These are phyloP conservation scores for Amanita pallidorosea DNA, from an alignment of 768 basidiomycete genomes.

Conservation along the genomic window DNA sequence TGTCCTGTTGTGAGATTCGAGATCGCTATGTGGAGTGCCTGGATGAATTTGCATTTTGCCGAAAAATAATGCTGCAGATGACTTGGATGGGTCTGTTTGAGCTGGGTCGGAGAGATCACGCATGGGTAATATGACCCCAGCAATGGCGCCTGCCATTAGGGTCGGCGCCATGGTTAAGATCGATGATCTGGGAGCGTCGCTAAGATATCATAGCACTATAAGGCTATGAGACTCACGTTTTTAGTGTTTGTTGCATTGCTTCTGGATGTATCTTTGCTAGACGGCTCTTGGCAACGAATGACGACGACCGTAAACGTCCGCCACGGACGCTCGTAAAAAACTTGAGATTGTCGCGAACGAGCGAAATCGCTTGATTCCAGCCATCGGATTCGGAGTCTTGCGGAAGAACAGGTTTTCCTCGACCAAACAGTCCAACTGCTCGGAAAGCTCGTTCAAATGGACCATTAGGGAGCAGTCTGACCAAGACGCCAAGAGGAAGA, in stretches of 20 bases:
- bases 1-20: not conserved
- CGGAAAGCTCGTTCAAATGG: conserved; percentile 58
- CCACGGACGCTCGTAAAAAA: conserved; percentile 81
- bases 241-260: conserved; percentile 35
- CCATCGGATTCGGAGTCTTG: conserved; percentile 45
- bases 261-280: conserved; percentile 33
- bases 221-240: conserved; percentile 22
- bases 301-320: conserved; percentile 77
- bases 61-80: conserved; percentile 75
- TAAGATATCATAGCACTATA: not conserved
- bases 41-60: conserved; percentile 85
- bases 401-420: conserved; percentile 52
- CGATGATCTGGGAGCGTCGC: conserved; percentile 15
- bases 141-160: conserved; percentile 32
- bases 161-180: conserved; percentile 43
- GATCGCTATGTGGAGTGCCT: conserved; percentile 65
- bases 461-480: conserved; percentile 72
- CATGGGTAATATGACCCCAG: conserved; percentile 57
- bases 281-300: conserved; percentile 76
- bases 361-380: conserved; percentile 73
- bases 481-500: conserved; percentile 75
- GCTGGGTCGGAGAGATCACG: conserved; percentile 63
- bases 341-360: conserved; percentile 77
- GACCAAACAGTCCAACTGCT: conserved; percentile 45
- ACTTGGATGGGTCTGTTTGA: conserved; percentile 64